These are phyloP conservation scores for Colletotrichum chlorophyti DNA, from an alignment of 2,329 filamentous ascomycete genomes.

Conservation along the genomic window DNA sequence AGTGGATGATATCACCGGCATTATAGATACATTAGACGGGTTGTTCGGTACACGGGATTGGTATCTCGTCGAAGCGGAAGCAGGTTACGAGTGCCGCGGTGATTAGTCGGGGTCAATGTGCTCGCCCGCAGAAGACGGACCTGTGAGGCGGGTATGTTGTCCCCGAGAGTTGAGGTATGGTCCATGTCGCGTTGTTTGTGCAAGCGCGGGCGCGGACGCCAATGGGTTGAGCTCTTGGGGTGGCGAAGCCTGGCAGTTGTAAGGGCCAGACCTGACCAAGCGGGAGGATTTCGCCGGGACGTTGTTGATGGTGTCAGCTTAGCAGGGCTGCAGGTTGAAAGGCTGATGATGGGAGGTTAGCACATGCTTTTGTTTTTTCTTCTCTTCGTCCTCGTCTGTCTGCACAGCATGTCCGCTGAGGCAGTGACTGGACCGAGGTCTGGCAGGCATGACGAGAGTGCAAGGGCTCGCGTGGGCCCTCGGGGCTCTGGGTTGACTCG, in stretches of 20 bases:
- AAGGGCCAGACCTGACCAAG: conserved; percentile 11
- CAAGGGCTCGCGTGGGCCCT: neutral
- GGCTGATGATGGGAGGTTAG: too few relatives aligned
- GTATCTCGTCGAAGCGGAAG: too few relatives aligned
- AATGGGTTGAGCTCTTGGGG: too few relatives aligned
- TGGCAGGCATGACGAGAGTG: too few relatives aligned
- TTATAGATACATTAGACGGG: too few relatives aligned
- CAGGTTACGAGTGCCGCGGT: conserved; percentile 5
- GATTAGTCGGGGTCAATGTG: neutral
- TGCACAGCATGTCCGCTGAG: neutral
- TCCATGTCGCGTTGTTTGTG: neutral
- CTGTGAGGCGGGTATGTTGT: too few relatives aligned
- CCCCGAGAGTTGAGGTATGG: too few relatives aligned
- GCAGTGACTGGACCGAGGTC: neutral
- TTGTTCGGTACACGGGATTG: too few relatives aligned
- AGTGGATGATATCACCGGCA: too few relatives aligned
- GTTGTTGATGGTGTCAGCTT: conserved; percentile 1
- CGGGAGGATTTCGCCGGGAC: neutral
- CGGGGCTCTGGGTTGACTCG: neutral
- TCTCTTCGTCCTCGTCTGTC: too few relatives aligned
- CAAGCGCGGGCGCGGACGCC: conserved; percentile 16
- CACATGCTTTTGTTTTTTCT: neutral
- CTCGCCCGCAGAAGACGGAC: too few relatives aligned
- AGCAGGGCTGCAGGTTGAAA: conserved; percentile 2
- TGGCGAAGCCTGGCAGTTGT: neutral